Evolutionary conservation across 2,329 filamentous ascomycete species (phyloP).

Genomic region (Pseudogymnoascus sp.): DNA sequence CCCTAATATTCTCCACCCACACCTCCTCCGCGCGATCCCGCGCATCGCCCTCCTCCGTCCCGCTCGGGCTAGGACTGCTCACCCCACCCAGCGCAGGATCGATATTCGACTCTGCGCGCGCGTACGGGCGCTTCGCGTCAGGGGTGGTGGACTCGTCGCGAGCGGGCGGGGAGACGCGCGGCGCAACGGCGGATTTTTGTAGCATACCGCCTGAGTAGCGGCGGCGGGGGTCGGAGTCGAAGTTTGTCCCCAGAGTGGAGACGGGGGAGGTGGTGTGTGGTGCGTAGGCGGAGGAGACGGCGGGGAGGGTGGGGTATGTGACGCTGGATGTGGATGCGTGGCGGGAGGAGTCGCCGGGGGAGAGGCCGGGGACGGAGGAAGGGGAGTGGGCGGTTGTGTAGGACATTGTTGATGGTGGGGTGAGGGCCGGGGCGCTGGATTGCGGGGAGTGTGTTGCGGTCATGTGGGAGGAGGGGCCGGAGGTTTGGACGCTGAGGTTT

Average conservation of each 20-base stretch:
- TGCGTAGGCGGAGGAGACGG: constrained; percentile 62
- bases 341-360: constrained; percentile 49
- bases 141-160: constrained; percentile 21
- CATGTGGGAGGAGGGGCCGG: constrained; percentile 47
- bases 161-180: constrained; percentile 31
- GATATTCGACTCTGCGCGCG: constrained; percentile 24
- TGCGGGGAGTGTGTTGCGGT: constrained; percentile 54
- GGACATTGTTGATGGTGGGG: constrained; percentile 66
- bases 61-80: constrained; percentile 41
- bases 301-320: constrained; percentile 69
- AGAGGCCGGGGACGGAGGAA: constrained; percentile 51
- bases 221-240: constrained; percentile 55
- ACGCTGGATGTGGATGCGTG: constrained; percentile 52
- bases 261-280: constrained; percentile 58
- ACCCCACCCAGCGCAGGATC: constrained; percentile 25
- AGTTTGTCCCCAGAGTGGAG: constrained; percentile 62
- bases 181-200: constrained; percentile 46
- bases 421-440: constrained; percentile 61
- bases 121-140: constrained; percentile 33
- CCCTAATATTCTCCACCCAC: constrained; percentile 60
- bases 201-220: constrained; percentile 62
- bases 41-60: constrained; percentile 43
- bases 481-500: constrained; percentile 18
- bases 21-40: constrained; percentile 55
- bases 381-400: constrained; percentile 74